Evolutionary conservation across 768 basidiomycete genomes (phyloP).

Genomic region (Trametes elegans): DNA sequence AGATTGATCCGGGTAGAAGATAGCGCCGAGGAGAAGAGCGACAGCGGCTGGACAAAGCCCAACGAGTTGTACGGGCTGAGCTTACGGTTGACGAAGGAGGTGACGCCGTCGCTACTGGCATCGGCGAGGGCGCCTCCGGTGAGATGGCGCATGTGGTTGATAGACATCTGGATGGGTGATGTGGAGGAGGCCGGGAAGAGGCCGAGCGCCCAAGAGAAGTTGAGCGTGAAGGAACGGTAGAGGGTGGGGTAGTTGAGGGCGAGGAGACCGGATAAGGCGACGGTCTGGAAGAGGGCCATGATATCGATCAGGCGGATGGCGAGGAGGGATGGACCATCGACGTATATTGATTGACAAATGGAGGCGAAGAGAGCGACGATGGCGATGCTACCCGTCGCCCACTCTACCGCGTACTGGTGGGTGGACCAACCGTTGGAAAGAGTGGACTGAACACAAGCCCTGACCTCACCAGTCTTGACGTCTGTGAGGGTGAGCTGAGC

Average conservation of each 20-base stretch:
- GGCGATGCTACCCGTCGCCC: conserved; percentile 67
- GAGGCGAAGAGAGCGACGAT: conserved; percentile 57
- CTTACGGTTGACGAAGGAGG: conserved; percentile 77
- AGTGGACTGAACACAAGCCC: conserved; percentile 90
- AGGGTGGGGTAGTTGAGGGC: conserved; percentile 85
- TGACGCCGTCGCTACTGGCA: conserved; percentile 53
- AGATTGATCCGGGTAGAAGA: conserved; percentile 23
- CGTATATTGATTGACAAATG: conserved; percentile 53
- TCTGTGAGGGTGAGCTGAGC: conserved; percentile 76
- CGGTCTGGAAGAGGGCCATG: conserved; percentile 79
- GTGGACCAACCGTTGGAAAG: conserved; percentile 89
- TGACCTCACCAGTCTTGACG: conserved; percentile 65
- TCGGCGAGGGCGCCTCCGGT: conserved; percentile 78
- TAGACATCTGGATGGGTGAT: conserved; percentile 69
- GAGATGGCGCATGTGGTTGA: conserved; percentile 75
- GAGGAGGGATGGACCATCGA: conserved; percentile 55
- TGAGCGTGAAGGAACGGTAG: conserved; percentile 78
- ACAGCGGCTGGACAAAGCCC: conserved; percentile 9
- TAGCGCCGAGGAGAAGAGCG: conserved; percentile 12
- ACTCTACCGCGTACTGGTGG: conserved; percentile 71
- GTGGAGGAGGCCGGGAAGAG: conserved; percentile 54
- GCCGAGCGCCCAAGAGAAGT: conserved; percentile 89
- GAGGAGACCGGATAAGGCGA: conserved; percentile 76
- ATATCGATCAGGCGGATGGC: conserved; percentile 82
- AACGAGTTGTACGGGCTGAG: conserved; percentile 71